phyloP scores from a whole-genome alignment of 352 stramenopile genomes.

The Phytophthora tentaculata region DNA sequence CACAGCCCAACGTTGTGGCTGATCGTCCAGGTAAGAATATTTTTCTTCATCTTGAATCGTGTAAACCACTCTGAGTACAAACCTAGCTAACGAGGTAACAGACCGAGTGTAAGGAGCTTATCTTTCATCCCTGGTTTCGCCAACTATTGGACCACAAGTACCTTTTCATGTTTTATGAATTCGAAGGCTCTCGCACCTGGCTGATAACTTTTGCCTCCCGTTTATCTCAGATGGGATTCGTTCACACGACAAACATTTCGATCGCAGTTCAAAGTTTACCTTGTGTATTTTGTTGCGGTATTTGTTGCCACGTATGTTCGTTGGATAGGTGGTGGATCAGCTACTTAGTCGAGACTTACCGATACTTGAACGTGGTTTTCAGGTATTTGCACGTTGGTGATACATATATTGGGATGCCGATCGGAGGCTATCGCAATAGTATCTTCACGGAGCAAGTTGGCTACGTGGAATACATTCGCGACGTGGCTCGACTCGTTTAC shows the following conservation, averaged over 20 bases:
- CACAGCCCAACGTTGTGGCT: conserved; percentile 64
- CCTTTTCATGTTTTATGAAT: neutral
- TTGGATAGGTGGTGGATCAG: neutral
- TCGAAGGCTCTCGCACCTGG: neutral
- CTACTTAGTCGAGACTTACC: neutral
- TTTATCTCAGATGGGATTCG: conserved; percentile 65
- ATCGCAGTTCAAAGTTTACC: conserved; percentile 80
- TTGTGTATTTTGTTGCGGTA: conserved; percentile 74
- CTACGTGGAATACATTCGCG: conserved; percentile 64
- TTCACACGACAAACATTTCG: conserved; percentile 75
- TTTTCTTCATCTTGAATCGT: neutral
- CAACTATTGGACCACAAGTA: conserved; percentile 86
- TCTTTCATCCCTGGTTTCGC: conserved; percentile 78
- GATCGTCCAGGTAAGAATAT: conserved; percentile 59
- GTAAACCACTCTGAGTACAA: neutral
- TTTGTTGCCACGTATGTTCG: conserved; percentile 75
- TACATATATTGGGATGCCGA: conserved; percentile 69
- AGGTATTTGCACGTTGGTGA: conserved; percentile 83
- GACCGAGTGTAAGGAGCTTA: conserved; percentile 82
- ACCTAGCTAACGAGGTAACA: conserved; percentile 17
- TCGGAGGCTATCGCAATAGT: conserved; percentile 70
- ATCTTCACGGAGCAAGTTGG: conserved; percentile 51
- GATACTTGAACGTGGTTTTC: neutral
- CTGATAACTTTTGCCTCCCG: neutral
- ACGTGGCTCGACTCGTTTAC: conserved; percentile 60